Evolutionary conservation across 768 basidiomycete genomes (phyloP).

Genomic region (Mrakia frigida): DNA sequence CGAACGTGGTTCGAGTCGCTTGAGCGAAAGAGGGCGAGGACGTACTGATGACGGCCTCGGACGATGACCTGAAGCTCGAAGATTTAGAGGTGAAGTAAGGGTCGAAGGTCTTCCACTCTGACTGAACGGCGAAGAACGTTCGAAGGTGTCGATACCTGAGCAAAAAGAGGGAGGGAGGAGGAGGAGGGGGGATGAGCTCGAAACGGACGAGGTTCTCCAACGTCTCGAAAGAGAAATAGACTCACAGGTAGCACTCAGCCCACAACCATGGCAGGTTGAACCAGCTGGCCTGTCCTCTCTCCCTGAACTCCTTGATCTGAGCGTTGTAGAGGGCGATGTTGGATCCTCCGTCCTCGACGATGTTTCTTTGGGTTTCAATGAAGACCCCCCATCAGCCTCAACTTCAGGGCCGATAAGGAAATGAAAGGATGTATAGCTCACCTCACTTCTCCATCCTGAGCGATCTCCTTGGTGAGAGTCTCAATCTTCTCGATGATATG

Average conservation of each 20-base stretch:
- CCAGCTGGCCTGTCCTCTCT: slow-evolving; percentile 64
- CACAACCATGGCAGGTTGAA: slow-evolving; percentile 92
- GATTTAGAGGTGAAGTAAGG: slow-evolving; percentile 77
- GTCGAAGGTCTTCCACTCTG: slow-evolving; percentile 69
- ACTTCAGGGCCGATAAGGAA: neutral
- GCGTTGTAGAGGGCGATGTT: slow-evolving; percentile 68
- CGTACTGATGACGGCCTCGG: slow-evolving; percentile 70
- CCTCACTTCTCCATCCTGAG: slow-evolving; percentile 6
- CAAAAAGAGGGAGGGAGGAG: neutral
- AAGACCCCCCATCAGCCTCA: neutral
- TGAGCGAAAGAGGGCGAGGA: slow-evolving; percentile 32
- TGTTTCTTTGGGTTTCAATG: slow-evolving; percentile 36
- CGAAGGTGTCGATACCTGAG: slow-evolving; percentile 79
- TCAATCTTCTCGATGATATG: slow-evolving; percentile 24
- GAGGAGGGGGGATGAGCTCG: no score
- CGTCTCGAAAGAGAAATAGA: neutral
- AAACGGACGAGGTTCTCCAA: no score
- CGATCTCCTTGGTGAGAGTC: neutral
- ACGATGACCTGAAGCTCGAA: slow-evolving; percentile 73
- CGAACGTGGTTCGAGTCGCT: neutral
- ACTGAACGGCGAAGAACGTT: slow-evolving; percentile 62
- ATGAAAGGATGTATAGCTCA: neutral
- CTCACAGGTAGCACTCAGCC: slow-evolving; percentile 64
- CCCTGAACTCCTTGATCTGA: slow-evolving; percentile 55
- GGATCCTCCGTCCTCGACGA: slow-evolving; percentile 71